Evolutionary conservation across 1,139 yeast species (phyloP).

Genomic region (Yamadazyma dushanensis): DNA sequence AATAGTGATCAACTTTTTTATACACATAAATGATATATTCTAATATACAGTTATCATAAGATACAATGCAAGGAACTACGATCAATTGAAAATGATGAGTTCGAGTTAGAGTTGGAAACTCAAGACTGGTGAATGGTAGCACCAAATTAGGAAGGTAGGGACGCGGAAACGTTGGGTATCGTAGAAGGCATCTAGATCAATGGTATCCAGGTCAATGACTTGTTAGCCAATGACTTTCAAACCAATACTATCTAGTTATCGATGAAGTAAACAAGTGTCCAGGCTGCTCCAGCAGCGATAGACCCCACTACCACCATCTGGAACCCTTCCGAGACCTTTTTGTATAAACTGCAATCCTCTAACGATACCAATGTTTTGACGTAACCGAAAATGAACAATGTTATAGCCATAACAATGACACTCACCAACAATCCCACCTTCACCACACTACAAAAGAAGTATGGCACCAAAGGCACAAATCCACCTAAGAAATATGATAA

Average conservation of each 20-base stretch:
- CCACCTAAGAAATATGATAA: slow-evolving; percentile 76
- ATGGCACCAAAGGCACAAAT: slow-evolving; percentile 76
- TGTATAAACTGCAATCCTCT: slow-evolving; percentile 61
- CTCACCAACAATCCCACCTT: slow-evolving; percentile 74
- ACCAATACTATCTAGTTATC: slow-evolving; percentile 33
- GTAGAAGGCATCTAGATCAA: no score
- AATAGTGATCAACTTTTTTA: background rate
- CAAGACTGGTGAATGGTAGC: no score
- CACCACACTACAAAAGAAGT: slow-evolving; percentile 73
- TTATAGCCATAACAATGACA: slow-evolving; percentile 78
- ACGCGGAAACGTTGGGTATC: no score
- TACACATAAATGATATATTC: background rate
- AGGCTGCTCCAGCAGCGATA: slow-evolving; percentile 94
- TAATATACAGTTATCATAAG: slow-evolving; percentile 4
- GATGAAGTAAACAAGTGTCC: slow-evolving; percentile 82
- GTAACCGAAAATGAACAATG: slow-evolving; percentile 85
- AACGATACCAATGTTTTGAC: slow-evolving; percentile 81
- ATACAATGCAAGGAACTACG: no score
- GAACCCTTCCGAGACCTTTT: slow-evolving; percentile 73
- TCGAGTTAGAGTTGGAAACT: no score
- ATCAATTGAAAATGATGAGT: no score
- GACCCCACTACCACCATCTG: slow-evolving; percentile 96
- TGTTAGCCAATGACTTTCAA: background rate
- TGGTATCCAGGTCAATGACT: no score
- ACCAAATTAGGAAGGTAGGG: no score